Conservation (phyloP, 495 filamentous ascomycete species). For the Talaromyces borbonicus region DNA sequence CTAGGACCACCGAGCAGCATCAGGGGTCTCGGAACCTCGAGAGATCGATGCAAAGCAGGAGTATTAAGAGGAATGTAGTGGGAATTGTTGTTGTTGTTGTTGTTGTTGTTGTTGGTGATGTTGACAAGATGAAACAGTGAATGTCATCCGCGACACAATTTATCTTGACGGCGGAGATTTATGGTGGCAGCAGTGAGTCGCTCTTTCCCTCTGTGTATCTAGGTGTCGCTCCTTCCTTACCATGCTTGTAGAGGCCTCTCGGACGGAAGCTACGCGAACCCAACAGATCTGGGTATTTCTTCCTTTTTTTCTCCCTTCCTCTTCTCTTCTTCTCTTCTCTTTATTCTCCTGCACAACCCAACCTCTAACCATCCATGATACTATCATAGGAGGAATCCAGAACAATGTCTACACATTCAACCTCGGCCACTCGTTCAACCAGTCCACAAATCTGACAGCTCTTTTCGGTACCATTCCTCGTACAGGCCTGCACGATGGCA, state of each 20-base stretch:
- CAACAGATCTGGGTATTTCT: conserved; percentile 9
- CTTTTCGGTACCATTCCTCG: conserved; percentile 39
- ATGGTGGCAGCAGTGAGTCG: conserved; percentile 31
- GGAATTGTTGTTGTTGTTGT: too few species aligned
- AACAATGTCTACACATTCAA: conserved; percentile 45
- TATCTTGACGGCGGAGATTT: conserved; percentile 59
- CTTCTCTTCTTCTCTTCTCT: too few species aligned
- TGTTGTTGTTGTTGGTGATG: too few species aligned
- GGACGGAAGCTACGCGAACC: conserved; percentile 14
- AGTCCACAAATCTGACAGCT: conserved; percentile 38
- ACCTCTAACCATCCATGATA: background rate
- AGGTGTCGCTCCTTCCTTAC: background rate
- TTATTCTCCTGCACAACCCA: background rate
- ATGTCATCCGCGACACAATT: conserved; percentile 53
- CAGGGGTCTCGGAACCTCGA: too few species aligned
- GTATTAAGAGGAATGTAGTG: too few species aligned
- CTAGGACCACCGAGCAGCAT: too few species aligned
- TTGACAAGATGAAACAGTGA: conserved; percentile 30
- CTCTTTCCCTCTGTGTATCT: background rate
- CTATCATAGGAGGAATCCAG: conserved; percentile 24
- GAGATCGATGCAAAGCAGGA: too few species aligned
- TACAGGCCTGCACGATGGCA: conserved; percentile 32
- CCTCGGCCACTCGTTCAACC: conserved; percentile 49
- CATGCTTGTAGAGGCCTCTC: conserved; percentile 12
- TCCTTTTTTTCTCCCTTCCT: background rate